Conservation (phyloP, 2,329 filamentous ascomycete species). For the Colletotrichum zoysiae region DNA sequence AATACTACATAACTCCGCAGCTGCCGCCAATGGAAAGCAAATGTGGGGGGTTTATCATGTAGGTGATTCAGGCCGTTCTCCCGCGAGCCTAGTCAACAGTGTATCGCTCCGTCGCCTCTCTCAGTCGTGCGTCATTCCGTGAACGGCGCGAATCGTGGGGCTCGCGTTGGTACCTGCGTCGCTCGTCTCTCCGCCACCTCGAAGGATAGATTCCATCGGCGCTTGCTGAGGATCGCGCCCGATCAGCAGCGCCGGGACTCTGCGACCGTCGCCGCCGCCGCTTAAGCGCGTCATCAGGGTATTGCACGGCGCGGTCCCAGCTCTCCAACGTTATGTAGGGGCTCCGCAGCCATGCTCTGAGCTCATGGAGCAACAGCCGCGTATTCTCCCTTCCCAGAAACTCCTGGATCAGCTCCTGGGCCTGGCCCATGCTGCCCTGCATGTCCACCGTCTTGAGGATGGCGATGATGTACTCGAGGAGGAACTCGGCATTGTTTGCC, state of each 20-base stretch:
- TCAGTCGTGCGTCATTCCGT: slow-evolving; percentile 27
- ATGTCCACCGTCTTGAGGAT: slow-evolving; percentile 87
- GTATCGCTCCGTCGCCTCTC: slow-evolving; percentile 36
- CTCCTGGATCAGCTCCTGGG: slow-evolving; percentile 82
- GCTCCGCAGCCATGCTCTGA: slow-evolving; percentile 85
- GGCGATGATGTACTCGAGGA: slow-evolving; percentile 87
- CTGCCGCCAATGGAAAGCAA: neutral
- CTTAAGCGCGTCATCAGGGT: slow-evolving; percentile 52
- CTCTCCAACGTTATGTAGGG: slow-evolving; percentile 78
- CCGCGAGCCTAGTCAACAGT: slow-evolving; percentile 18
- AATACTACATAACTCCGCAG: neutral
- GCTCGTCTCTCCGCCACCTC: slow-evolving; percentile 40
- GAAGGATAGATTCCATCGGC: slow-evolving; percentile 38
- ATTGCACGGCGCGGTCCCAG: slow-evolving; percentile 87
- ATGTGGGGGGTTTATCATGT: slow-evolving; percentile 13
- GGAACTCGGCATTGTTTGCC: slow-evolving; percentile 81
- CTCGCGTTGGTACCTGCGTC: slow-evolving; percentile 29
- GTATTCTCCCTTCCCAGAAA: slow-evolving; percentile 83
- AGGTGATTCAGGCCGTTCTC: slow-evolving; percentile 1
- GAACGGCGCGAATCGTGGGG: slow-evolving; percentile 24
- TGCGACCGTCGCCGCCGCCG: slow-evolving; percentile 33
- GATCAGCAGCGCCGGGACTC: slow-evolving; percentile 21
- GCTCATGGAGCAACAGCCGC: slow-evolving; percentile 84
- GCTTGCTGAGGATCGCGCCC: slow-evolving; percentile 5
- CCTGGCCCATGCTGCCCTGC: slow-evolving; percentile 81